These are phyloP conservation scores for Wallacemonas sp. DNA, from an alignment of 208 protist genomes.

Conservation along the genomic window DNA sequence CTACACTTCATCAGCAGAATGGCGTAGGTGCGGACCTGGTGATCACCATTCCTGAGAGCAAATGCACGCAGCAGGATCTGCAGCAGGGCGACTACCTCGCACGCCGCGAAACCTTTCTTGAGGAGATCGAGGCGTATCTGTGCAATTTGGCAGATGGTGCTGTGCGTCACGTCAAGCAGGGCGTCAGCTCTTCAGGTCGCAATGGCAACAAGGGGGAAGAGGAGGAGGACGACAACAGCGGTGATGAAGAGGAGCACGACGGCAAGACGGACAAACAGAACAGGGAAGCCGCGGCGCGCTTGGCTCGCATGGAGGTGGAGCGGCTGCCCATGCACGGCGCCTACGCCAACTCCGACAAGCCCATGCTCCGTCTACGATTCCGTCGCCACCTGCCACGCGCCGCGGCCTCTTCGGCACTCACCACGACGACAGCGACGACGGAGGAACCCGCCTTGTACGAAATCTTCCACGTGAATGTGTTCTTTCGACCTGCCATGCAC, in stretches of 20 bases:
- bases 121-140: slow-evolving; percentile 60
- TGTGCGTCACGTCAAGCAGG: slow-evolving; percentile 18
- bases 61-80: slow-evolving; percentile 66
- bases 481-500: slow-evolving; percentile 58
- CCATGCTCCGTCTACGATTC: slow-evolving; percentile 65
- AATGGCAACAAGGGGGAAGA: slow-evolving; percentile 16
- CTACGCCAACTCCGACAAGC: slow-evolving; percentile 54
- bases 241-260: slow-evolving; percentile 4
- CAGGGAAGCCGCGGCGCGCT: slow-evolving; percentile 23
- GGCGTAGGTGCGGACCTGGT: slow-evolving; percentile 77
- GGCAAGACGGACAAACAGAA: slow-evolving; percentile 11
- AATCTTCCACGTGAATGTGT: slow-evolving; percentile 68
- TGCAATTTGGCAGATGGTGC: slow-evolving; percentile 10
- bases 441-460: slow-evolving; percentile 22
- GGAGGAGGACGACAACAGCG: slow-evolving; percentile 4
- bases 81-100: slow-evolving; percentile 72
- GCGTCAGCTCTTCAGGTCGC: background rate
- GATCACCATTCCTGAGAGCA: slow-evolving; percentile 53
- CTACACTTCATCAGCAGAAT: slow-evolving; percentile 42
- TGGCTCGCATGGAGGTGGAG: slow-evolving; percentile 50
- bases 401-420: background rate
- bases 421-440: background rate
- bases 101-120: slow-evolving; percentile 61
- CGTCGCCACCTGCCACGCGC: slow-evolving; percentile 24
- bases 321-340: slow-evolving; percentile 61